Evolutionary conservation across 495 filamentous ascomycete species (phyloP).

Genomic region (Poronia punctata): DNA sequence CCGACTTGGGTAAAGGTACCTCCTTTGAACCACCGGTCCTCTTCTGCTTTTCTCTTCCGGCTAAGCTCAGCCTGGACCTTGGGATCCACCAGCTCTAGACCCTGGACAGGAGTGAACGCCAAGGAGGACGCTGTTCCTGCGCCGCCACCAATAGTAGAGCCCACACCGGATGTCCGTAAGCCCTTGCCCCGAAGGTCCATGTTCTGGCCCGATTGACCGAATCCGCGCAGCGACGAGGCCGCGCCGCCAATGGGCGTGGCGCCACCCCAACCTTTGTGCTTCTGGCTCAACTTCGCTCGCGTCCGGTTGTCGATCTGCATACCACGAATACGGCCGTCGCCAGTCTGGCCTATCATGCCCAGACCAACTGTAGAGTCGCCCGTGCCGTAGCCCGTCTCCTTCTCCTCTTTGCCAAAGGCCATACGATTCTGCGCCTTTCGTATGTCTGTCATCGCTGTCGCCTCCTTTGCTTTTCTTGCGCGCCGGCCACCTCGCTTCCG

Average conservation of each 20-base stretch:
- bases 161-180: conserved; percentile 68
- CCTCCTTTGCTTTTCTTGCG: conserved; percentile 93
- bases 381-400: conserved; percentile 85
- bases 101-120: conserved; percentile 90
- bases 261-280: conserved; percentile 92
- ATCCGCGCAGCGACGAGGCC: conserved; percentile 71
- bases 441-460: conserved; percentile 92
- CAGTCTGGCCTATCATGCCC: conserved; percentile 87
- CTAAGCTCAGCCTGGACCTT: conserved; percentile 77
- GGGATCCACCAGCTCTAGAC: conserved; percentile 91
- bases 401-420: conserved; percentile 93
- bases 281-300: conserved; percentile 83
- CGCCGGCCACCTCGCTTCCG: conserved; percentile 88
- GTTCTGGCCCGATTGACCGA: conserved; percentile 56
- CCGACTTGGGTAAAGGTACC: conserved; percentile 93
- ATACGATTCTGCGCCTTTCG: conserved; percentile 95
- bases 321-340: conserved; percentile 79
- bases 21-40: conserved; percentile 92
- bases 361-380: conserved; percentile 82
- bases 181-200: conserved; percentile 68
- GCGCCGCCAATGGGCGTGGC: conserved; percentile 59
- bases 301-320: conserved; percentile 91
- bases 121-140: conserved; percentile 79
- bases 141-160: conserved; percentile 49
- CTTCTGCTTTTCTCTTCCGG: conserved; percentile 85